A percentile compares a stretch with the other conserved stretches of the same genome.
These are phyloP conservation scores for Zymoseptoria passerinii DNA, from an alignment of 2,329 filamentous ascomycete genomes.

Conservation along the genomic window DNA sequence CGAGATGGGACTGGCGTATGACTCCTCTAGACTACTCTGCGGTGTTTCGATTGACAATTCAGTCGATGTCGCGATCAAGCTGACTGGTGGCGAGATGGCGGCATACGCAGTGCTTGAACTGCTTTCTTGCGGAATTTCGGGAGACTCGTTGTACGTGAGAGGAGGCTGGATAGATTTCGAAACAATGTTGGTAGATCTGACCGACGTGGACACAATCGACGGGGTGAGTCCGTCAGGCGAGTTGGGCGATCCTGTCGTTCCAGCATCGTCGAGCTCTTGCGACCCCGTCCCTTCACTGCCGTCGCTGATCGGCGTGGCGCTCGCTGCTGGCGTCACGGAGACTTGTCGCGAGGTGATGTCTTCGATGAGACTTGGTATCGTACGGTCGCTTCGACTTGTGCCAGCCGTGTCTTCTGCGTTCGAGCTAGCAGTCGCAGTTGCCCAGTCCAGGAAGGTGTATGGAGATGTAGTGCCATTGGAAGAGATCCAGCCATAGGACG, in stretches of 20 bases:
- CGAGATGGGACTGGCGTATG: not conserved
- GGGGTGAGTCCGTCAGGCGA: too few species aligned
- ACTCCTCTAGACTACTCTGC: not conserved
- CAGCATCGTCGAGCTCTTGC: too few species aligned
- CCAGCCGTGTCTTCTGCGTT: not conserved
- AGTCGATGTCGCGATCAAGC: not conserved
- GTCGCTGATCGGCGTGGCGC: not conserved
- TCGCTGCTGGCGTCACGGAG: not conserved
- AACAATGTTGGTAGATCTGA: too few species aligned
- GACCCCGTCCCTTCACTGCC: not conserved
- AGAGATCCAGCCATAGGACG: slow-evolving; percentile 2
- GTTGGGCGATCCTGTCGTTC: too few species aligned
- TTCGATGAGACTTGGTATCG: not conserved
- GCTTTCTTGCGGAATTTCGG: not conserved
- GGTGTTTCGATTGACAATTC: not conserved
- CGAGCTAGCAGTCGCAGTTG: not conserved
- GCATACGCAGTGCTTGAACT: not conserved
- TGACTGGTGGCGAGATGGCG: too few species aligned
- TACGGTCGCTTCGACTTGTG: not conserved
- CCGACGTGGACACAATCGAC: too few species aligned
- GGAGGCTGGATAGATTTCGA: too few species aligned
- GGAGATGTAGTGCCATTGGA: slow-evolving; percentile 3
- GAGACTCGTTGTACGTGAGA: too few species aligned
- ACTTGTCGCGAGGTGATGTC: not conserved
- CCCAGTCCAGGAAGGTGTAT: not conserved